Evolutionary conservation across 345 rosid species (phyloP).

Genomic region (Durio zibethinus): DNA sequence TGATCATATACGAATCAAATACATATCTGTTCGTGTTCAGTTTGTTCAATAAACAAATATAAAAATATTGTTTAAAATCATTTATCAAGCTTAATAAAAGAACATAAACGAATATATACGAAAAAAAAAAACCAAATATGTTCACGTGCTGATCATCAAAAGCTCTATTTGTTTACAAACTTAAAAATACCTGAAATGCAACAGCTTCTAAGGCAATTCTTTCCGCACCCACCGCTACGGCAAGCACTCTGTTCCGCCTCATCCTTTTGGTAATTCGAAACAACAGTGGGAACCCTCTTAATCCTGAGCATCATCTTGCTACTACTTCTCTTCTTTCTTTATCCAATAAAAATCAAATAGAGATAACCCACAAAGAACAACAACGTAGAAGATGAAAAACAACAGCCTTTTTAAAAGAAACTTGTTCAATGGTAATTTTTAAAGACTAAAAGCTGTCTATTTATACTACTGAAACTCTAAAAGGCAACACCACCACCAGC

Average conservation of each 20-base stretch:
- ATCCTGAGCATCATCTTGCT: slow-evolving; percentile 63
- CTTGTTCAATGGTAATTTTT: not conserved
- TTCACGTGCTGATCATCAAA: no score
- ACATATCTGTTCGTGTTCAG: no score
- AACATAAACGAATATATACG: no score
- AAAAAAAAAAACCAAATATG: no score
- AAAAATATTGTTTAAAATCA: no score
- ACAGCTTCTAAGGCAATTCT: slow-evolving; percentile 69
- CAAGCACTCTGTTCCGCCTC: slow-evolving; percentile 54
- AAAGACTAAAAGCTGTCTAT: slow-evolving; percentile 6
- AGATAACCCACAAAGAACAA: slow-evolving; percentile 15
- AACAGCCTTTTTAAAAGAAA: not conserved
- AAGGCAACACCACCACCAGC: slow-evolving; percentile 85
- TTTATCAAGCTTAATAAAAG: no score
- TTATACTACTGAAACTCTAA: slow-evolving; percentile 2
- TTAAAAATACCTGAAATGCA: slow-evolving; percentile 86
- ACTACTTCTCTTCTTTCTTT: slow-evolving; percentile 12
- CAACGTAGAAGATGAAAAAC: slow-evolving; percentile 11
- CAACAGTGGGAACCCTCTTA: slow-evolving; percentile 84
- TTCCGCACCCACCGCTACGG: slow-evolving; percentile 67
- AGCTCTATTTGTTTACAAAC: no score
- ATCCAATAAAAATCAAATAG: slow-evolving; percentile 14
- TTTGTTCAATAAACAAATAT: no score
- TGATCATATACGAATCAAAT: no score
- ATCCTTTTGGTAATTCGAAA: slow-evolving; percentile 79